phyloP scores from a whole-genome alignment of 2,329 filamentous ascomycete species.

The Colletotrichum horii region DNA sequence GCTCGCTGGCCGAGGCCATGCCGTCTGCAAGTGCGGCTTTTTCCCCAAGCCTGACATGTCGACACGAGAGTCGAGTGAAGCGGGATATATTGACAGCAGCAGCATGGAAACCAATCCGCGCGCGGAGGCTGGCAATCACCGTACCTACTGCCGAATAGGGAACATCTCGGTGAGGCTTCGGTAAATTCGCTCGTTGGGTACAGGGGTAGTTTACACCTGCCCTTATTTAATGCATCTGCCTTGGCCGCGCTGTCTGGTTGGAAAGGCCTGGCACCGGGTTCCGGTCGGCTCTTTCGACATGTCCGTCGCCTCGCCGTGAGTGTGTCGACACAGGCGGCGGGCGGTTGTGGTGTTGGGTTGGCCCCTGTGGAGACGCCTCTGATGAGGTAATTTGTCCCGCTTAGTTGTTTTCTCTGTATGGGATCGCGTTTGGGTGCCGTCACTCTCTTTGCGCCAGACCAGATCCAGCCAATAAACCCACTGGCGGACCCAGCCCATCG shows the following conservation, averaged over 20 bases:
- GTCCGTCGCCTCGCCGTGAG: conserved; percentile 2
- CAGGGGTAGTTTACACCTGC: neutral
- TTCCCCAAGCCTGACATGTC: neutral
- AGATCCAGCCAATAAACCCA: neutral
- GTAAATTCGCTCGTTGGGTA: neutral
- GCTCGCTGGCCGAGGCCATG: neutral
- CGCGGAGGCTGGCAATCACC: neutral
- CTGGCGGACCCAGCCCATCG: neutral
- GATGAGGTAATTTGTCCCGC: conserved; percentile 13
- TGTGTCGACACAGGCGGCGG: neutral
- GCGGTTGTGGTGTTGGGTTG: neutral
- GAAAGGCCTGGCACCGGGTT: neutral
- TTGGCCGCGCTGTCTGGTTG: neutral
- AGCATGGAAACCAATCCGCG: neutral
- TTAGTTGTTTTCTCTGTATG: neutral
- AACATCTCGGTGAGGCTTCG: neutral
- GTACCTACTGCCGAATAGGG: neutral
- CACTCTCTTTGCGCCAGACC: neutral
- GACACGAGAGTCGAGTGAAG: neutral
- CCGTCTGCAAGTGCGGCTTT: neutral
- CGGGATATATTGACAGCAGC: neutral
- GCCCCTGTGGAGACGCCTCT: neutral
- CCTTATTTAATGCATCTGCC: neutral
- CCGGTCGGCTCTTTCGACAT: neutral
- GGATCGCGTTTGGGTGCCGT: neutral